phyloP scores from a whole-genome alignment of 305 asterid genomes.

The Ajuga reptans region DNA sequence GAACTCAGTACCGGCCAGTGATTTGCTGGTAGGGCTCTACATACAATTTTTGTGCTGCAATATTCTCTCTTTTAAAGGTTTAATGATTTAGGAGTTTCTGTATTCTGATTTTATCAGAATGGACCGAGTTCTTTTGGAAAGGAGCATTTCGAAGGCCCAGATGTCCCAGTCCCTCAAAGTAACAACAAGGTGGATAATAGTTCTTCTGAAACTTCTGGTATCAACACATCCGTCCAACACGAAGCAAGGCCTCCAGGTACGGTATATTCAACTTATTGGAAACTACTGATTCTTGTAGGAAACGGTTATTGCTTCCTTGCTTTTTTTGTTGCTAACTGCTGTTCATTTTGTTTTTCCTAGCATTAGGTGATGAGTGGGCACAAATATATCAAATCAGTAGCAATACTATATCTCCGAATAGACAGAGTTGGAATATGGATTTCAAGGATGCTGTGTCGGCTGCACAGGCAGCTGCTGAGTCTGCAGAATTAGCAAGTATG shows the following conservation, averaged over 20 bases:
- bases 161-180: constrained; percentile 31
- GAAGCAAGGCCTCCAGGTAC: constrained; percentile 38
- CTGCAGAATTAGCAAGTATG: constrained; percentile 74
- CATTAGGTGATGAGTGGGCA: constrained; percentile 27
- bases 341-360: neutral
- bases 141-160: constrained; percentile 32
- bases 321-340: neutral
- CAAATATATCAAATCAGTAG: constrained; percentile 30
- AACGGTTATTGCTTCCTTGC: neutral
- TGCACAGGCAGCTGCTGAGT: constrained; percentile 85
- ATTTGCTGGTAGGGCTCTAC: constrained; percentile 48
- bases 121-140: constrained; percentile 45
- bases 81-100: constrained; percentile 11
- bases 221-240: constrained; percentile 27
- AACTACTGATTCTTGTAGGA: neutral
- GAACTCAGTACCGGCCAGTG: constrained; percentile 32
- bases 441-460: constrained; percentile 87
- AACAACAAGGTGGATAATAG: constrained; percentile 28
- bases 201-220: constrained; percentile 26
- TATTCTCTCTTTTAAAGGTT: constrained; percentile 1
- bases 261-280: neutral
- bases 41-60: constrained; percentile 1
- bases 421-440: constrained; percentile 55
- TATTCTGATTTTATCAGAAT: constrained; percentile 37
- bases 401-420: constrained; percentile 21